These are phyloP conservation scores for Penicillium brasilianum DNA, from an alignment of 2,329 filamentous ascomycete genomes.

Conservation along the genomic window DNA sequence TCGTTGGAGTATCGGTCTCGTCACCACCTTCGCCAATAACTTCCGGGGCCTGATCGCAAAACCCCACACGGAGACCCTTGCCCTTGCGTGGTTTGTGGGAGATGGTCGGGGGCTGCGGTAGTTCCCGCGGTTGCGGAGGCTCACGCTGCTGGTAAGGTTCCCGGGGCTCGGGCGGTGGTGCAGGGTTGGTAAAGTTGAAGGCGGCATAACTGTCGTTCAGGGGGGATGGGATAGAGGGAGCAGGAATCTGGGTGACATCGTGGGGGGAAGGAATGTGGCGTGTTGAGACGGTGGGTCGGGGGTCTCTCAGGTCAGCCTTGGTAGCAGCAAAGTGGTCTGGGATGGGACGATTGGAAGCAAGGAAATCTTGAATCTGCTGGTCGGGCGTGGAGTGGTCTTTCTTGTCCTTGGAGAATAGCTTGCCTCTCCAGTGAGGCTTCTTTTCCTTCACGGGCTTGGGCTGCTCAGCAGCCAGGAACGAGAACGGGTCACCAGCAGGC, in stretches of 20 bases:
- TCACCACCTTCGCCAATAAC: conserved; percentile 92
- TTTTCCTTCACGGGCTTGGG: conserved; percentile 38
- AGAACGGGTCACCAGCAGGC: conserved; percentile 45
- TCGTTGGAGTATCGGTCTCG: conserved; percentile 73
- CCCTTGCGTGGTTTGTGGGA: conserved; percentile 52
- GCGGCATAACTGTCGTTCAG: conserved; percentile 28
- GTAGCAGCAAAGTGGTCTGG: conserved; percentile 20
- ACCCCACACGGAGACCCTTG: conserved; percentile 75
- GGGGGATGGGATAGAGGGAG: conserved; percentile 1
- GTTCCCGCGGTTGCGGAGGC: neutral
- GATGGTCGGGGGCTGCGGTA: conserved; percentile 14
- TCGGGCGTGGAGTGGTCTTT: conserved; percentile 44
- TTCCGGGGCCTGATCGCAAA: conserved; percentile 73
- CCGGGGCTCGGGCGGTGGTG: neutral
- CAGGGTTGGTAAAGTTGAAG: conserved; percentile 23
- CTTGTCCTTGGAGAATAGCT: conserved; percentile 54
- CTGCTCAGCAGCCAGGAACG: conserved; percentile 41
- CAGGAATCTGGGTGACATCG: conserved; percentile 28
- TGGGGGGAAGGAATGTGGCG: conserved; percentile 42
- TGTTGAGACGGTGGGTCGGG: conserved; percentile 32
- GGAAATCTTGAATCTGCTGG: conserved; percentile 60
- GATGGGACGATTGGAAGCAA: conserved; percentile 48
- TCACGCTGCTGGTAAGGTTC: neutral
- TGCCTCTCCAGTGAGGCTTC: conserved; percentile 54
- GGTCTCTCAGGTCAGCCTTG: conserved; percentile 17